phyloP scores from a whole-genome alignment of 257 asterid genomes.

The Cordia subcordata region DNA sequence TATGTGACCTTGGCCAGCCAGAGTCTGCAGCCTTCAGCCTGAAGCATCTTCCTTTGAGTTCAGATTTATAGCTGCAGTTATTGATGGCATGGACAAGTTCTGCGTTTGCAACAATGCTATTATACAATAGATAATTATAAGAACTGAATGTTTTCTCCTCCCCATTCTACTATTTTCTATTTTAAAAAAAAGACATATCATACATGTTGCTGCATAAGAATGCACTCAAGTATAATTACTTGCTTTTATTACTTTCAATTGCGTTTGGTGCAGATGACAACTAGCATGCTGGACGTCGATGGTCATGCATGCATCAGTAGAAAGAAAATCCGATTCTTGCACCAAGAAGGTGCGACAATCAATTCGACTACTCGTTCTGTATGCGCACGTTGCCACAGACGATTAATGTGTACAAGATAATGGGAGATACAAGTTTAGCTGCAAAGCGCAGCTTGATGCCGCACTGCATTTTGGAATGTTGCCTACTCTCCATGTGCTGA shows the following conservation, averaged over 20 bases:
- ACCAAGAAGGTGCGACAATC: constrained; percentile 1
- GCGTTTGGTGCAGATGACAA: constrained; percentile 26
- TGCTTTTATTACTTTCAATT: background rate
- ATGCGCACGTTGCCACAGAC: background rate
- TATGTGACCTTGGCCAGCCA: no score
- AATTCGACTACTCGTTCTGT: background rate
- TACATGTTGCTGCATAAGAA: background rate
- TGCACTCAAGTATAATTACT: background rate
- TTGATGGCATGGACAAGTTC: background rate
- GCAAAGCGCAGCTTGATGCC: background rate
- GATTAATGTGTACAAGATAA: background rate
- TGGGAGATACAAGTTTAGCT: background rate
- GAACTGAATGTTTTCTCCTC: background rate
- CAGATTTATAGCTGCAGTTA: no score
- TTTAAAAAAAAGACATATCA: background rate
- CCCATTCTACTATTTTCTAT: background rate
- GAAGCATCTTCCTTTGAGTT: no score
- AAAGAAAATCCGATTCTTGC: constrained; percentile 3
- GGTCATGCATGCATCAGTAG: constrained; percentile 5
- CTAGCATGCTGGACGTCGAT: constrained; percentile 7
- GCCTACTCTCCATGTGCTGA: background rate
- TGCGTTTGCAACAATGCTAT: background rate
- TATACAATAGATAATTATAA: background rate
- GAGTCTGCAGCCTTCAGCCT: no score
- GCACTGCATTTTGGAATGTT: background rate